Evolutionary conservation across 2,329 filamentous ascomycete species (phyloP).

Genomic region (Didymellaceae sp.): DNA sequence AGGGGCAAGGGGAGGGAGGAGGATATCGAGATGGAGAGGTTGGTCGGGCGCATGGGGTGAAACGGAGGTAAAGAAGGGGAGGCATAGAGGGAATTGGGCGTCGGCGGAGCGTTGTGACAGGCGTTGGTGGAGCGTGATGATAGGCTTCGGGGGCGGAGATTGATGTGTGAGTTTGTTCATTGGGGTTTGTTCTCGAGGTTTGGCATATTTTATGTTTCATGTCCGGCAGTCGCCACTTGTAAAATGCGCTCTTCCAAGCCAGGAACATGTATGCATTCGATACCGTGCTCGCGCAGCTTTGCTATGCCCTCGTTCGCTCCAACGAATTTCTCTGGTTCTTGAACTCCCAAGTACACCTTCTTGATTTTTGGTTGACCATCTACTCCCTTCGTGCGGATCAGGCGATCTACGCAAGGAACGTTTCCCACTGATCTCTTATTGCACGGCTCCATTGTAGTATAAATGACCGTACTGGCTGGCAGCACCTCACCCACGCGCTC

Average conservation of each 20-base stretch:
- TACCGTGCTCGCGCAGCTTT: conserved; percentile 73
- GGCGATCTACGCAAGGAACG: conserved; percentile 77
- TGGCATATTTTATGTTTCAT: conserved; percentile 52
- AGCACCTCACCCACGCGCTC: conserved; percentile 61
- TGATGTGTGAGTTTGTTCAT: neutral
- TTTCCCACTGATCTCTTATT: conserved; percentile 77
- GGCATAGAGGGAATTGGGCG: too few relatives aligned
- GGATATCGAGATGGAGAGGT: conserved; percentile 9
- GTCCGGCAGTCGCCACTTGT: conserved; percentile 81
- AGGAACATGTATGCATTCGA: conserved; percentile 73
- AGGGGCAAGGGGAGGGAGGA: neutral
- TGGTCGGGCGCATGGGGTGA: conserved; percentile 65
- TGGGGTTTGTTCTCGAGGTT: neutral
- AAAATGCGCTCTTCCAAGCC: conserved; percentile 85
- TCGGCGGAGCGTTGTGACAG: too few relatives aligned
- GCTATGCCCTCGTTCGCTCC: conserved; percentile 76
- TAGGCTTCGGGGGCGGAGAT: neutral
- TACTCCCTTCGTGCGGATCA: conserved; percentile 60
- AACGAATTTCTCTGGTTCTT: conserved; percentile 91
- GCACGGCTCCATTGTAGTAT: conserved; percentile 93
- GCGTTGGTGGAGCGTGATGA: neutral
- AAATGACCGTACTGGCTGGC: conserved; percentile 68
- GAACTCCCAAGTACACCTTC: conserved; percentile 84
- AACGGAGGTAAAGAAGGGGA: conserved; percentile 71
- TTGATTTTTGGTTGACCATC: conserved; percentile 66